A percentile compares a stretch with the other conserved stretches of the same genome.
phyloP scores from a whole-genome alignment of 179 eudicot species.

The Camellia oleifera region DNA sequence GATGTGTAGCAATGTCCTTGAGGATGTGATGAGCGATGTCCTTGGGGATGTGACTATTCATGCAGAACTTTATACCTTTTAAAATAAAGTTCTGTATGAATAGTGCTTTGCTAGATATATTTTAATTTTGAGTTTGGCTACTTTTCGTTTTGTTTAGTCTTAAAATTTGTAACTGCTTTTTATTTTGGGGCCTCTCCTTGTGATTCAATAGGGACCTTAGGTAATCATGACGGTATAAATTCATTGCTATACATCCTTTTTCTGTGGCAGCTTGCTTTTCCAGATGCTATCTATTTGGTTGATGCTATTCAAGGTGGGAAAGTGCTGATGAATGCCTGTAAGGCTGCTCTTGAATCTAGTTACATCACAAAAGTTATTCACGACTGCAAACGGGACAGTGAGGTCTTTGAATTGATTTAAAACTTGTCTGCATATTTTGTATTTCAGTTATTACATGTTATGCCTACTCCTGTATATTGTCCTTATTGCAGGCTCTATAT shows the following conservation, averaged over 20 bases:
- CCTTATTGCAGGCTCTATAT: constrained; percentile 57
- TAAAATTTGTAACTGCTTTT: too few relatives aligned
- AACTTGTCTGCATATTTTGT: background rate
- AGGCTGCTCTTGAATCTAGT: constrained; percentile 84
- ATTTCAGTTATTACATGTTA: background rate
- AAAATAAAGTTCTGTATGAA: too few relatives aligned
- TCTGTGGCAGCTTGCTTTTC: constrained; percentile 70
- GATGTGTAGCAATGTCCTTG: background rate
- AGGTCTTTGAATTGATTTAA: constrained; percentile 43
- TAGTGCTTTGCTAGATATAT: too few relatives aligned
- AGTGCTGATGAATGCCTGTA: constrained; percentile 72
- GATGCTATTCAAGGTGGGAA: constrained; percentile 80
- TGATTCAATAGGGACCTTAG: background rate
- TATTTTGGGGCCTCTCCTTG: too few relatives aligned
- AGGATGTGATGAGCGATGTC: too few relatives aligned
- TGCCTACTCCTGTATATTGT: background rate
- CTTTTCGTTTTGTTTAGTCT: too few relatives aligned
- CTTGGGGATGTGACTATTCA: too few relatives aligned
- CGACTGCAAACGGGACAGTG: constrained; percentile 93
- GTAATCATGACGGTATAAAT: background rate
- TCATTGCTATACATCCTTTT: background rate
- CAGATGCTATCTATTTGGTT: constrained; percentile 80
- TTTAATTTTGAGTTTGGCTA: too few relatives aligned
- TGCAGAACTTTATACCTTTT: too few relatives aligned
- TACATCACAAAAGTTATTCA: constrained; percentile 84